Evolutionary conservation across 108 stramenopile species (phyloP).

Genomic region (Cyclotella kingstonii): DNA sequence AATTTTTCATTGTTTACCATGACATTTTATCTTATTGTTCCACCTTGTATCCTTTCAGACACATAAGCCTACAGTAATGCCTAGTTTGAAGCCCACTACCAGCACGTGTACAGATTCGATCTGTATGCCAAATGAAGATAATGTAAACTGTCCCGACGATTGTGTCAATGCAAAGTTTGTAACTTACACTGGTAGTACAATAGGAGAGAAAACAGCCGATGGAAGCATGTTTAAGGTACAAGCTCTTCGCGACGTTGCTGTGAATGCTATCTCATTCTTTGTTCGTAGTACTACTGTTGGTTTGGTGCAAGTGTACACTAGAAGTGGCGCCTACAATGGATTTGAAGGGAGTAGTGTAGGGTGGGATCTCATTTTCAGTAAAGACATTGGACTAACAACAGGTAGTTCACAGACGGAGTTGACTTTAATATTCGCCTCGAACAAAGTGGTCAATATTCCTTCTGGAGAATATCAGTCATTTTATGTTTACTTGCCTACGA

Average conservation of each 20-base stretch:
- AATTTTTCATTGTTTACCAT: too few species aligned
- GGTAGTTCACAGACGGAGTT: background rate
- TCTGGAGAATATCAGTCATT: conserved; percentile 12
- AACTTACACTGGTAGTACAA: background rate
- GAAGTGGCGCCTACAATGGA: background rate
- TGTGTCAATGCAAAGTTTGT: conserved; percentile 9
- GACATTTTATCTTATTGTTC: too few species aligned
- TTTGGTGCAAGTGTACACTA: conserved; percentile 14
- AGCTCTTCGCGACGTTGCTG: background rate
- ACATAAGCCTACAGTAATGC: too few species aligned
- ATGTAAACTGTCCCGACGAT: conserved; percentile 9
- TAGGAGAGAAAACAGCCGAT: conserved; percentile 1
- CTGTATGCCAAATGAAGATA: background rate
- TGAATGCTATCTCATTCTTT: background rate
- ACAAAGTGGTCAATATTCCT: background rate
- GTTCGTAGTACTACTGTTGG: background rate
- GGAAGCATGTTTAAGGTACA: conserved; percentile 15
- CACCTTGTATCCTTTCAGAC: too few species aligned
- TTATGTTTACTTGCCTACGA: conserved; percentile 10
- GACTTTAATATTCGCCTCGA: background rate
- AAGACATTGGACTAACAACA: background rate
- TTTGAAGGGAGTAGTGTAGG: background rate
- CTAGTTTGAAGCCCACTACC: too few species aligned
- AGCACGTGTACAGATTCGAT: conserved; percentile 5
- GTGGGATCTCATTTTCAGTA: conserved; percentile 9